A percentile compares a stretch with the other conserved stretches of the same genome.
These are phyloP conservation scores for Discostella pseudostelligera DNA, from an alignment of 108 stramenopile genomes.

Conservation along the genomic window DNA sequence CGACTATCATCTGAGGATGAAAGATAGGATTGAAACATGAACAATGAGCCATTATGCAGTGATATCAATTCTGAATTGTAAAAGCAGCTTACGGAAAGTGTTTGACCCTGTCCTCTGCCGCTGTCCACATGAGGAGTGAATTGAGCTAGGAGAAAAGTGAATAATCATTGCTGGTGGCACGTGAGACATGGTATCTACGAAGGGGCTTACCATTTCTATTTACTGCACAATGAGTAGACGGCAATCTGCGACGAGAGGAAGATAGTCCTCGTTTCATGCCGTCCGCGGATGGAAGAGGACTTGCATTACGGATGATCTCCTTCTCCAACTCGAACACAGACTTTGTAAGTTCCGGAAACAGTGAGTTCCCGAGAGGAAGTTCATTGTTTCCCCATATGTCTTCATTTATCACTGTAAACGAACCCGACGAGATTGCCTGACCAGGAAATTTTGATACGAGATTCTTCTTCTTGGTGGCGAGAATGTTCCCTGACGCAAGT, in stretches of 20 bases:
- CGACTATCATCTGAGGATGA: no score
- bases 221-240: conserved; percentile 86
- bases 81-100: conserved; percentile 63
- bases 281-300: conserved; percentile 63
- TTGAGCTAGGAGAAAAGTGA: conserved; percentile 44
- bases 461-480: conserved; percentile 22
- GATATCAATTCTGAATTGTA: no score
- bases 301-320: conserved; percentile 21
- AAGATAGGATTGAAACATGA: no score
- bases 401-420: conserved; percentile 69
- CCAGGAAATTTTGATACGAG: conserved; percentile 32
- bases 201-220: conserved; percentile 48
- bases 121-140: conserved; percentile 93
- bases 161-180: no score
- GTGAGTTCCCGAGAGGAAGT: conserved; percentile 61
- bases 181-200: no score
- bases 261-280: conserved; percentile 83
- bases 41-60: no score
- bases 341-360: conserved; percentile 89
- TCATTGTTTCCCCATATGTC: conserved; percentile 28
- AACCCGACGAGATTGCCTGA: conserved; percentile 45
- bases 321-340: conserved; percentile 85
- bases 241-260: conserved; percentile 63
- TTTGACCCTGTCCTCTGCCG: conserved; percentile 85
- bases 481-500: conserved; percentile 4